Percentiles rank a stretch among this genome's conserved stretches.
Conservation (phyloP, 495 filamentous ascomycete species). For the Entonaema liquescens region DNA sequence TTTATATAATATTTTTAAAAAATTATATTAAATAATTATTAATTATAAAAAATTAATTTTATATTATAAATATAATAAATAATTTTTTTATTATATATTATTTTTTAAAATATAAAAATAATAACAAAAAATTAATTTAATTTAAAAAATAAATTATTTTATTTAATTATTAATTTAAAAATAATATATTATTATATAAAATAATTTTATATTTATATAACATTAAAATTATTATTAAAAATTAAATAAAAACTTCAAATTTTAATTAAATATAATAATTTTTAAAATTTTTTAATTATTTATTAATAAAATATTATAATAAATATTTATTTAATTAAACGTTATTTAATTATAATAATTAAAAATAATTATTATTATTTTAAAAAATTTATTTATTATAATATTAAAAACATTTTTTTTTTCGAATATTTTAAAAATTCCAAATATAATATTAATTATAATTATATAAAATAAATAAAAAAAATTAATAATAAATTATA, state of each 20-base stretch:
- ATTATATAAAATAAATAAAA: slow-evolving; percentile 5
- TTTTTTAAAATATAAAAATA: slow-evolving; percentile 4
- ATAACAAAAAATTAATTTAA: slow-evolving; percentile 8
- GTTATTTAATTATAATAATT: neutral
- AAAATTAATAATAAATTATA: no score
- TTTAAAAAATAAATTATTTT: neutral
- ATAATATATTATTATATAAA: neutral
- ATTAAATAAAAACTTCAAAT: neutral
- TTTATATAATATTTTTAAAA: slow-evolving; percentile 10
- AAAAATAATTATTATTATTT: neutral
- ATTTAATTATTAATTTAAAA: no score
- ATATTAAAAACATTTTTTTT: slow-evolving; percentile 1
- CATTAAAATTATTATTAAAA: neutral
- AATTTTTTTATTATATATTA: neutral
- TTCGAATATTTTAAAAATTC: neutral
- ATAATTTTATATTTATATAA: slow-evolving; percentile 2
- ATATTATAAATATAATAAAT: neutral
- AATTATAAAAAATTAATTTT: neutral
- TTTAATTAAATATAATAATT: slow-evolving; percentile 1
- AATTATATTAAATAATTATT: neutral
- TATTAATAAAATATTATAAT: neutral
- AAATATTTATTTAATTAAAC: no score
- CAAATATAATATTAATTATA: slow-evolving; percentile 1
- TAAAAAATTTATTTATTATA: neutral
- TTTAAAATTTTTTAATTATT: neutral